phyloP scores from a whole-genome alignment of 306 rosid species.

The Sesbania bispinosa region DNA sequence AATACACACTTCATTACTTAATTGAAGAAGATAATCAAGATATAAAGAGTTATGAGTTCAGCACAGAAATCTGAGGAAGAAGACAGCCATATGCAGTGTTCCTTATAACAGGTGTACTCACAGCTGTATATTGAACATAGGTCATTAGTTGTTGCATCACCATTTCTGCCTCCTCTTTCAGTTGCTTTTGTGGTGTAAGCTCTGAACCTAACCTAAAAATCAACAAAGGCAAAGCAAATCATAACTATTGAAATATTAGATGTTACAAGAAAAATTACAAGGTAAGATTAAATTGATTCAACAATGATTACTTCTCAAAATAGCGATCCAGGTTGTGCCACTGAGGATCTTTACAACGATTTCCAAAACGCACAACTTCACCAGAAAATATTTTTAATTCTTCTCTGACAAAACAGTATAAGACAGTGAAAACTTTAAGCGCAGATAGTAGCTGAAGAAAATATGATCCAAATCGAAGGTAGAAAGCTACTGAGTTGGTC shows the following conservation, averaged over 20 bases:
- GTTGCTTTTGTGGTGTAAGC: constrained; percentile 71
- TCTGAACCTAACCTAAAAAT: constrained; percentile 77
- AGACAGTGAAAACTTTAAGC: constrained; percentile 28
- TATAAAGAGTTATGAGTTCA: neutral
- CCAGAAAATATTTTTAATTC: constrained; percentile 84
- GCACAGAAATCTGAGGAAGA: constrained; percentile 9
- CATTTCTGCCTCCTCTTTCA: constrained; percentile 81
- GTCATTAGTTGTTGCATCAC: constrained; percentile 85
- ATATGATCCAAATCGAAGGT: constrained; percentile 13
- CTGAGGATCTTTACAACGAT: constrained; percentile 99
- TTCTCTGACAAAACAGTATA: constrained; percentile 72
- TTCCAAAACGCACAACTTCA: constrained; percentile 98
- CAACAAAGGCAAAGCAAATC: constrained; percentile 27
- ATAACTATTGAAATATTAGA: constrained; percentile 17
- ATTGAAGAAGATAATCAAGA: neutral
- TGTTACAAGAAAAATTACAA: constrained; percentile 7
- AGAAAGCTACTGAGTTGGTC: constrained; percentile 5
- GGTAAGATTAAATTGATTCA: constrained; percentile 24
- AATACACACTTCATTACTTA: neutral
- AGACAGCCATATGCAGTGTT: constrained; percentile 14
- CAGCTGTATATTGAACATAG: constrained; percentile 85
- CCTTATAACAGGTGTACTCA: constrained; percentile 47
- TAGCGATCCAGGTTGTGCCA: constrained; percentile 97
- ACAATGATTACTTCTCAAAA: constrained; percentile 74
- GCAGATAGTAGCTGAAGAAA: constrained; percentile 17